A percentile compares a stretch with the other conserved stretches of the same genome.
These are phyloP conservation scores for Miscanthus sacchariflorus DNA, from an alignment of 202 grass and related monocot species.

Conservation along the genomic window DNA sequence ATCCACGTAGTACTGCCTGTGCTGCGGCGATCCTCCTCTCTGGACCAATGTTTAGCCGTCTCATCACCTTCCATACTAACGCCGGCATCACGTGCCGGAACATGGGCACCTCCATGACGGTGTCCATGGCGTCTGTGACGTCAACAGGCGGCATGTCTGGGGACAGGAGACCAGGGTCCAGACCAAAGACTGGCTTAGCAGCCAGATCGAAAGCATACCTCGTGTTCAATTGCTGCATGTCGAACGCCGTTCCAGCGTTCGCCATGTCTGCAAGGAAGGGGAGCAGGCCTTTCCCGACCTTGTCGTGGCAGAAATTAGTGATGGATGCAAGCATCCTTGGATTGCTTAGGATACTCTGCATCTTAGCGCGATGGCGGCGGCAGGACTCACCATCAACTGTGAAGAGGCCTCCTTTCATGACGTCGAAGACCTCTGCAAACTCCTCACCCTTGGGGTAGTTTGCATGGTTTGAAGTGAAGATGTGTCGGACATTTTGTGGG, in stretches of 20 bases:
- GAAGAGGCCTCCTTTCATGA: conserved; percentile 47
- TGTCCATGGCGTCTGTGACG: conserved; percentile 37
- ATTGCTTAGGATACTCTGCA: not conserved
- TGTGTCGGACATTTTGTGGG: conserved; percentile 9
- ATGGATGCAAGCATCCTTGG: not conserved
- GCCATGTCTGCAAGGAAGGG: conserved; percentile 25
- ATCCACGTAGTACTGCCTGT: not conserved
- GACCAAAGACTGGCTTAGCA: not conserved
- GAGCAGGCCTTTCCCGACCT: conserved; percentile 47
- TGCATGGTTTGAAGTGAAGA: conserved; percentile 2
- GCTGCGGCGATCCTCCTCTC: conserved; percentile 46
- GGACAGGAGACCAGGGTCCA: conserved; percentile 23
- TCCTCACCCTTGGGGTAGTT: conserved; percentile 18
- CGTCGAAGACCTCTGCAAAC: conserved; percentile 40
- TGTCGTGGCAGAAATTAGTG: not conserved
- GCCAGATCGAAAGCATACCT: conserved; percentile 51
- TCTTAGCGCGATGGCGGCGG: conserved; percentile 1
- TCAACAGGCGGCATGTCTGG: conserved; percentile 12
- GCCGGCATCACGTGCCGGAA: conserved; percentile 39
- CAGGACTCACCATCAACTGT: conserved; percentile 42
- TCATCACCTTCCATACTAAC: conserved; percentile 47
- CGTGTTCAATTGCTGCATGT: conserved; percentile 38
- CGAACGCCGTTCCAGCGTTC: not conserved
- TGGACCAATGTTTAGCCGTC: conserved; percentile 25
- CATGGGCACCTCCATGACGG: conserved; percentile 22